Evolutionary conservation across 495 filamentous ascomycete species (phyloP).

Genomic region (Trichoderma reesei): DNA sequence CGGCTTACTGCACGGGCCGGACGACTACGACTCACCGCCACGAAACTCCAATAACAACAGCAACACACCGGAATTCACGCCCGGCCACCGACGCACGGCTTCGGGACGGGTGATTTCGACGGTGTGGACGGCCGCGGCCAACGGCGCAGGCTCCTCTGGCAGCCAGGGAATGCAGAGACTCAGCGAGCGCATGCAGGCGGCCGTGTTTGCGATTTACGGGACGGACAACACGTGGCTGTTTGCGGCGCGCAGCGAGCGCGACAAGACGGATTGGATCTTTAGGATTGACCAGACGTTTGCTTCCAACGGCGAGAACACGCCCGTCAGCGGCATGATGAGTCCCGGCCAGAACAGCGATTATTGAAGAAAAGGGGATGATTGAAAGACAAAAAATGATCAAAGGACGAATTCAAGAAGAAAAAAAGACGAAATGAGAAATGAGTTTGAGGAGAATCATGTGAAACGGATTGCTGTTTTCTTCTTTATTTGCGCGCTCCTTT

Average conservation of each 20-base stretch:
- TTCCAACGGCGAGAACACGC: slow-evolving; percentile 19
- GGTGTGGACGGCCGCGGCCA: slow-evolving; percentile 25
- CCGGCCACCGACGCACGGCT: slow-evolving; percentile 23
- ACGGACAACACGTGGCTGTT: slow-evolving; percentile 92
- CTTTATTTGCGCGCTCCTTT: not conserved
- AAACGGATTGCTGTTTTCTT: slow-evolving; percentile 10
- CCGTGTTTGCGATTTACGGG: slow-evolving; percentile 89
- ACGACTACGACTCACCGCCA: slow-evolving; percentile 17
- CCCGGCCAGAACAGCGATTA: slow-evolving; percentile 10
- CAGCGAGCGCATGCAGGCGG: slow-evolving; percentile 47
- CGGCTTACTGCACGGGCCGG: slow-evolving; percentile 50
- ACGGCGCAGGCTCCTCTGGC: slow-evolving; percentile 14
- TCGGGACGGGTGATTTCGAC: slow-evolving; percentile 22
- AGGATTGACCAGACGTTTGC: slow-evolving; percentile 54
- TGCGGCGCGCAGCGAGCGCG: slow-evolving; percentile 71
- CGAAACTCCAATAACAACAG: not conserved
- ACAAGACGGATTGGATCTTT: slow-evolving; percentile 92
- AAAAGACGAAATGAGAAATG: not conserved
- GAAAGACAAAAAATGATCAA: too few relatives aligned
- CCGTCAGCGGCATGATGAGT: slow-evolving; percentile 21
- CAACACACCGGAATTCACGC: slow-evolving; percentile 16
- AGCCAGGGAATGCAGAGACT: slow-evolving; percentile 30
- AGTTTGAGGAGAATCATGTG: slow-evolving; percentile 3
- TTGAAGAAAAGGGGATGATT: not conserved
- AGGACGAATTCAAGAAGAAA: too few relatives aligned